phyloP scores from a whole-genome alignment of 2,329 filamentous ascomycete species.

The Fusarium sp. region DNA sequence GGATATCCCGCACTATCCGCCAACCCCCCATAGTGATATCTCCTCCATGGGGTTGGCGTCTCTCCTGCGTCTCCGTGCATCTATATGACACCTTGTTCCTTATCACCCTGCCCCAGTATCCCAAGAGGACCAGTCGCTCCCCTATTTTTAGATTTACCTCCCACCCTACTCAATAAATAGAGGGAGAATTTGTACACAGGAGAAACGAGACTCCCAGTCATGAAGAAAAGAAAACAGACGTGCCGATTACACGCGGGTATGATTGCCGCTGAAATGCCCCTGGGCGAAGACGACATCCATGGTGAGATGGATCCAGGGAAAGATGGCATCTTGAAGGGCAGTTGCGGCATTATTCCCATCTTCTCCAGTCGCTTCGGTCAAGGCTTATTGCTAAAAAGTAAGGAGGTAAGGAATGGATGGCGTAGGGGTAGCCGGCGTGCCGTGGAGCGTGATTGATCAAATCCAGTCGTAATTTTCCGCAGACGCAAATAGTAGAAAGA shows the following conservation, averaged over 20 bases:
- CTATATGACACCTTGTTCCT: constrained; percentile 40
- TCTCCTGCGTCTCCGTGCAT: constrained; percentile 22
- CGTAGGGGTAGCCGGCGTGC: constrained; percentile 52
- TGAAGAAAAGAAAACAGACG: constrained; percentile 45
- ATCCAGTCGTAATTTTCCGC: constrained; percentile 52
- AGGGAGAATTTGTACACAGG: constrained; percentile 47
- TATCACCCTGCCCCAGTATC: constrained; percentile 42
- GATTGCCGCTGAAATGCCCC: constrained; percentile 24
- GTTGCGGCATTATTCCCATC: constrained; percentile 35
- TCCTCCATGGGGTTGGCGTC: constrained; percentile 31
- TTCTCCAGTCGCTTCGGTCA: constrained; percentile 50
- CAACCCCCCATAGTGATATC: constrained; percentile 37
- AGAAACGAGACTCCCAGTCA: constrained; percentile 40
- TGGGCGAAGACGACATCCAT: constrained; percentile 21
- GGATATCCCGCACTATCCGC: constrained; percentile 45
- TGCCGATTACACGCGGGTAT: constrained; percentile 44
- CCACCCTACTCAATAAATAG: constrained; percentile 13
- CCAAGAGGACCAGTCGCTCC: constrained; percentile 40
- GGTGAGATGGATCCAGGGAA: constrained; percentile 7
- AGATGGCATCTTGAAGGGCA: constrained; percentile 27
- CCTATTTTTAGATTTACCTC: constrained; percentile 41
- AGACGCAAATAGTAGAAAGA: constrained; percentile 49
- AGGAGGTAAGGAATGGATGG: constrained; percentile 59
- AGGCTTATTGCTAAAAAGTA: constrained; percentile 48
- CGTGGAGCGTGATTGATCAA: constrained; percentile 50